Conservation (phyloP, 2,329 filamentous ascomycete species). For the Zymoseptoria ardabiliae region DNA sequence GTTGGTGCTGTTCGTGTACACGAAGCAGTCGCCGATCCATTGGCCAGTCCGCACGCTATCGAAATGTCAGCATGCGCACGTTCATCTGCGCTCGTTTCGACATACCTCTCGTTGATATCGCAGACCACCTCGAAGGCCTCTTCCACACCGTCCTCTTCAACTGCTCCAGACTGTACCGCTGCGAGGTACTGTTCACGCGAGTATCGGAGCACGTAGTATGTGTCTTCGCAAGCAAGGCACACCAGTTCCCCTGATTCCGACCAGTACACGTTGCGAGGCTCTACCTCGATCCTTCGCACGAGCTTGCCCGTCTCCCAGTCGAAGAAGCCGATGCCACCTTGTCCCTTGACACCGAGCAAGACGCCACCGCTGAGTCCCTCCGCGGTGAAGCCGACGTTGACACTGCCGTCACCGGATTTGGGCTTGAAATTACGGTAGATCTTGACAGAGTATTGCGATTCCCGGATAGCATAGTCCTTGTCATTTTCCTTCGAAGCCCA, state of each 20-base stretch:
- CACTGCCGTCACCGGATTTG: constrained; percentile 60
- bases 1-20: constrained; percentile 96
- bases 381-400: constrained; percentile 92
- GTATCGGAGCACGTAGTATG: constrained; percentile 88
- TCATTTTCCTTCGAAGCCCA: constrained; percentile 97
- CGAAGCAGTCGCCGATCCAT: constrained; percentile 98
- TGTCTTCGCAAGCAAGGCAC: constrained; percentile 86
- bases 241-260: constrained; percentile 93
- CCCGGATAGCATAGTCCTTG: constrained; percentile 95
- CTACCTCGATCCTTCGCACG: constrained; percentile 83
- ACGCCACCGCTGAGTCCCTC: constrained; percentile 86
- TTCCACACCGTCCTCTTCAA: constrained; percentile 89
- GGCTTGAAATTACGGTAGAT: constrained; percentile 98
- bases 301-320: constrained; percentile 89
- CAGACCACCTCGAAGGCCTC: constrained; percentile 93
- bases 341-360: constrained; percentile 86
- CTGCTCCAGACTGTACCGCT: constrained; percentile 70
- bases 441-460: constrained; percentile 90
- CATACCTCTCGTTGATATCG: constrained; percentile 81
- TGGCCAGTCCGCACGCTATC: constrained; percentile 79
- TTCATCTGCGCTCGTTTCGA: constrained; percentile 1
- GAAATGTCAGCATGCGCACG: constrained; percentile 1
- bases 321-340: constrained; percentile 90
- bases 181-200: constrained; percentile 82
- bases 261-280: constrained; percentile 76